Evolutionary conservation across 106 monocot species (phyloP), one percentile per base, ranked within the genome.

Genomic region (Dendrobium chrysotoxum): DNA sequence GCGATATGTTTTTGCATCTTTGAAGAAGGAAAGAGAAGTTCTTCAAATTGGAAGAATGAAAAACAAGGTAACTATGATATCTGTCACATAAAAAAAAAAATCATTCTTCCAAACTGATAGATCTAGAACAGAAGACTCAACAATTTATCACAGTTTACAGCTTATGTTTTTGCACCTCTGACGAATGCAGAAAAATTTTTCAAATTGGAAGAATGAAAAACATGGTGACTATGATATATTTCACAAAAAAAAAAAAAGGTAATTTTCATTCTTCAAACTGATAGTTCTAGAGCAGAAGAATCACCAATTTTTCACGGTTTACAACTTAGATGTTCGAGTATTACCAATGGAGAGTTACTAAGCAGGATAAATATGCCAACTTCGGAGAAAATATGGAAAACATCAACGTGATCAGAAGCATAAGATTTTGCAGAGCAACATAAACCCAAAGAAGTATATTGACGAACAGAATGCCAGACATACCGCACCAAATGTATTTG

Each of bases 401-500:
- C 35, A 16, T 35, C 35, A 31, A 61, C n/a, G 23, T 23, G 61
- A 23, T 61, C 4, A 35, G 35, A 7, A 64, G 21, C 64, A 64
- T 64, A n/a, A 7, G 21, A 64, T 64, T n/a, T 64, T 7, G 23
- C 23, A 64, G 64, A 64, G 23, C 23, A 64, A 23, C 64, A 64
- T 7, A 20, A n/a, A 53, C 17, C 23, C 4, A 23, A n/a, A 64
- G 21, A 70, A 35, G 35, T 25, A 70, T 31, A 25, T 42, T 80
- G 47, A 80, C 17, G 17, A 80, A 25, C 38, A 44, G 15, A 66
- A 66, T 41, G n/a, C 70, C 28, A 76, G 83, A 80, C 92, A 80
- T 92, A 98, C 97, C 31, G 97, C 92, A 66, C 97, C 87, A 84
- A 98, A 98, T 71, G 97, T 98, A 82, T 95, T 98, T 81, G 97